These are phyloP conservation scores for Kluyveromyces lactis DNA, from an alignment of 805 yeast species.

Conservation along the genomic window DNA sequence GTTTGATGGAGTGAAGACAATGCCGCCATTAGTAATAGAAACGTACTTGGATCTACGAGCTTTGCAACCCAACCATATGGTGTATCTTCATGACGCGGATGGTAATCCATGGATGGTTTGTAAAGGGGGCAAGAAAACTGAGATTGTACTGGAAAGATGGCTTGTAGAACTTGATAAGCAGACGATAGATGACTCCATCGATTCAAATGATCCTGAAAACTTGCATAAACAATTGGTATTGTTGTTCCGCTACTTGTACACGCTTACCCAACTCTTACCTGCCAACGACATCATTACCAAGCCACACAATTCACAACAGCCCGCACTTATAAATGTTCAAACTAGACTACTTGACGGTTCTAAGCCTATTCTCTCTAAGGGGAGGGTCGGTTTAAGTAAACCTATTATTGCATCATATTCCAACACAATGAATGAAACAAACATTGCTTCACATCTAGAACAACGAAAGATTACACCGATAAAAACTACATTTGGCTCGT, in stretches of 20 bases:
- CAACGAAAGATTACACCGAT: conserved; percentile 64
- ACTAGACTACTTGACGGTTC: conserved; percentile 69
- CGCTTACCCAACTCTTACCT: conserved; percentile 63
- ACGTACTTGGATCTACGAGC: conserved; percentile 63
- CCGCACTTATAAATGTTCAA: conserved; percentile 37
- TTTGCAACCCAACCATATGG: conserved; percentile 46
- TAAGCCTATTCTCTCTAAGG: conserved; percentile 69
- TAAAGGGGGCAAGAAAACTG: conserved; percentile 57
- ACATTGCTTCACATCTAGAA: conserved; percentile 41
- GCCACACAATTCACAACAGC: conserved; percentile 25
- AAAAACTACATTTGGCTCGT: conserved; percentile 63
- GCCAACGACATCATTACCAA: conserved; percentile 48
- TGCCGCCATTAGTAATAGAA: conserved; percentile 83
- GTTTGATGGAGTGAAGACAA: conserved; percentile 34
- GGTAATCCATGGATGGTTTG: conserved; percentile 49
- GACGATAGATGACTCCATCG: conserved; percentile 7
- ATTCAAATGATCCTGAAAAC: conserved; percentile 48
- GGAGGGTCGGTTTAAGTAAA: conserved; percentile 77
- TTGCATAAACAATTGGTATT: conserved; percentile 70
- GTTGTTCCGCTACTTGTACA: conserved; percentile 64
- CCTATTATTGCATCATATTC: conserved; percentile 38
- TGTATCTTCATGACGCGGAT: conserved; percentile 49
- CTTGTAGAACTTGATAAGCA: conserved; percentile 61
- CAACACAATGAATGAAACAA: conserved; percentile 29
- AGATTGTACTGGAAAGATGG: conserved; percentile 95